Evolutionary conservation across 768 basidiomycete species (phyloP), one percentile per base, ranked within the genome.

Genomic region (Porpolomopsis calyptriformis): DNA sequence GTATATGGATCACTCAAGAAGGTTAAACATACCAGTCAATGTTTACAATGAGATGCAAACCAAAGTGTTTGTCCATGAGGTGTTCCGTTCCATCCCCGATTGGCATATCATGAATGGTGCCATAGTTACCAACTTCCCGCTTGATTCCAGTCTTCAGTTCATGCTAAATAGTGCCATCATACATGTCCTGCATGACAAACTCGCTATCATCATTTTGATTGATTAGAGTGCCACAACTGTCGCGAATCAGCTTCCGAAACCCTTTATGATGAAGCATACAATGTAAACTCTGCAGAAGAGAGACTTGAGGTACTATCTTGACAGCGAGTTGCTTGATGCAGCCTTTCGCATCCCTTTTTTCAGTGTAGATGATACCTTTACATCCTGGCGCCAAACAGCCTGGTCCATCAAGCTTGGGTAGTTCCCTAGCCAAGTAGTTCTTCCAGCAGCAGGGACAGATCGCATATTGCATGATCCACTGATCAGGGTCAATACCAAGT

Each of bases 1-100:
- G 33, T 36, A 43, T 42, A 43, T 5, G 14, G 4, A 47, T 16
- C 40, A 48, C 20, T 26, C n/a, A 40, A 25, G 33, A 22, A 42
- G 7, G 24, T 35, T n/a, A n/a, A n/a, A n/a, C 41, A 16, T 51
- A 61, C 61, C 59, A 60, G 47, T 60, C 55, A 8, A 50, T 51
- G 37, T 60, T 60, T 8, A 60, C n/a, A 2, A 49, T 52, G 8
- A 62, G 31, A 34, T 60, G 54, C 16, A 62, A 56, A 5, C 60
- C 56, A 40, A 41, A 57, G 2, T 43, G 51, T 11, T 52, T 46
- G 11, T 26, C 23, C 4, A 19, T 48, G 8, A 59, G 48, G 37
- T 38, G 44, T 35, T 40, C 16, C 1, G 26, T 26, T 22, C 25
- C 16, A 4, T 31, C 39, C 16, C 27, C 48, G 4, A 16, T 12